Evolutionary conservation across 805 yeast species (phyloP), one percentile per base, ranked within the genome.

Genomic region (Saccharomycopsis microspora): DNA sequence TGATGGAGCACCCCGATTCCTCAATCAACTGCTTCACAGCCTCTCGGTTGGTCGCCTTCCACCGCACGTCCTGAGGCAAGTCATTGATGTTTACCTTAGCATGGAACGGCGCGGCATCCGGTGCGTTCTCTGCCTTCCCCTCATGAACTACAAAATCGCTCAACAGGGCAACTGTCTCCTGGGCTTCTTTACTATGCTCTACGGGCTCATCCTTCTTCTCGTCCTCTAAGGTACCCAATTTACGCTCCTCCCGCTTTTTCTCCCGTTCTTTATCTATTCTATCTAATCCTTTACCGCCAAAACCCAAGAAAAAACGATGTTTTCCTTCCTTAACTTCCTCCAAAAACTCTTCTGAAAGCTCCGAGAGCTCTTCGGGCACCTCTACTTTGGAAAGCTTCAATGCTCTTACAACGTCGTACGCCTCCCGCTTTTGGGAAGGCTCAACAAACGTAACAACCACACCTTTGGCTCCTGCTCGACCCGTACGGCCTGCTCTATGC

Each of bases 401-500:
- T 0, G 94, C 86, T 52, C 78, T 78, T 0, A 82, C 76, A 11
- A 88, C 69, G 58, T 84, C 95, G 27, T 72, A 64, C 0, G 87
- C 85, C 11, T 75, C 70, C 47, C 82, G 66, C 37, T 74, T 82
- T 57, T 88, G 88, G 27, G 66, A 65, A 0, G 74, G 66, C 1
- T 79, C 67, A 4, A 93, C 67, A 54, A 90, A 75, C 0, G 97
- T 84, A 3, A 87, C 68, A n/a, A 83, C 82, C 1, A 68, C 68
- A 2, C 98, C 98, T 3, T 64, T 66, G 35, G 72, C 72, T 0
- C 93, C 93, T 1, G 97, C 97, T 51, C 98, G 71, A 0, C 97
- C 98, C 0, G 98, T 93, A 49, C 98, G 70, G 0, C 98, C 98
- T 1, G 89, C 95, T 5, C 97, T 74, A 64, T 93, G 98, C 8